phyloP scores from a whole-genome alignment of 176 grass and related monocot species.

The Leersia perrieri region DNA sequence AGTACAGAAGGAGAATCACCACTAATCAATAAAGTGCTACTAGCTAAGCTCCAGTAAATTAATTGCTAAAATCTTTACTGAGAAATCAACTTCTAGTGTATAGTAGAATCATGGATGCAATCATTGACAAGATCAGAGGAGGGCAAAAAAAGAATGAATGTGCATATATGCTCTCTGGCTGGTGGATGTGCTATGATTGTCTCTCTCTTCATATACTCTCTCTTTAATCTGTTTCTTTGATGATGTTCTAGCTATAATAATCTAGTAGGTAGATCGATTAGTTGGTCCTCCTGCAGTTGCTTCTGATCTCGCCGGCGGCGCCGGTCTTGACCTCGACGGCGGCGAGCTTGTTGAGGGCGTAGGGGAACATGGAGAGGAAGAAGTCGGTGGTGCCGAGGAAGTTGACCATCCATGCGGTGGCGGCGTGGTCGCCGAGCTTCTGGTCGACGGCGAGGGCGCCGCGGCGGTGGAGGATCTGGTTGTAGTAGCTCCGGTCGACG shows the following conservation, averaged over 20 bases:
- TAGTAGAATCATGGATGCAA: constrained; percentile 25
- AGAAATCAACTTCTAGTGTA: constrained; percentile 1
- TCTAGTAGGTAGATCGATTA: neutral
- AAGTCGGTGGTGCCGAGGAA: constrained; percentile 32
- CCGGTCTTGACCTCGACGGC: constrained; percentile 67
- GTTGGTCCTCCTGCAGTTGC: constrained; percentile 53
- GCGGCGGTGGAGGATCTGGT: constrained; percentile 43
- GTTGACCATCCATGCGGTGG: constrained; percentile 49
- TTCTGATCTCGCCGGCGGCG: constrained; percentile 61
- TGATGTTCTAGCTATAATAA: neutral
- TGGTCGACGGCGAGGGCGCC: constrained; percentile 73
- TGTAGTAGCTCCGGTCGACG: constrained; percentile 74
- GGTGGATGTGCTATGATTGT: neutral
- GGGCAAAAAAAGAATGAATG: constrained; percentile 3
- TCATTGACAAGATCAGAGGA: constrained; percentile 17
- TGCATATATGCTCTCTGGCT: neutral
- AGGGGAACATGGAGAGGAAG: constrained; percentile 57
- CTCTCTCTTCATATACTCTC: constrained; percentile 13
- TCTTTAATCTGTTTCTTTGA: neutral
- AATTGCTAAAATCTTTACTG: constrained; percentile 30
- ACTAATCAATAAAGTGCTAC: neutral
- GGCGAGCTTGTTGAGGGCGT: constrained; percentile 64
- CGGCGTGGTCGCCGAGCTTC: constrained; percentile 28
- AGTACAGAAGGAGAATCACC: neutral
- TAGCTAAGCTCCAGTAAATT: constrained; percentile 16